Evolutionary conservation across 352 stramenopile genomes (phyloP), one percentile per base, ranked within the genome.

Genomic region (Globisporangium viniferum): DNA sequence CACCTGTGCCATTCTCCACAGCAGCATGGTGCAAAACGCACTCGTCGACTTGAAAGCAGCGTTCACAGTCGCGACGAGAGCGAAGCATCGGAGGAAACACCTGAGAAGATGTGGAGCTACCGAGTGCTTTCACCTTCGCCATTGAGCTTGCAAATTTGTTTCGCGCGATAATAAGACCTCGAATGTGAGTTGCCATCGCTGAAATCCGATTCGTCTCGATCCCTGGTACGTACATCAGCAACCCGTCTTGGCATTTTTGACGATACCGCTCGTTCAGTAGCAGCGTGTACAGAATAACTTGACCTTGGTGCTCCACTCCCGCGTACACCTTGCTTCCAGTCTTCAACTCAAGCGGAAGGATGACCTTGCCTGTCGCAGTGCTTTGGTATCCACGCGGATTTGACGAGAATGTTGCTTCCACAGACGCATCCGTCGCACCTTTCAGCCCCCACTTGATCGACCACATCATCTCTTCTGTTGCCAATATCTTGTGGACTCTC

Each of bases 201-300:
- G 76, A 44, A 51, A 97, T 81, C 10, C 82, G 70, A 56, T 91
- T 91, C 3, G 84, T 86, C 59, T 93, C 84, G 41, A 89, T 89
- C 2, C 79, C 83, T 12, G 84, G 77, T 4, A 82, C 82, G 62
- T 94, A 94, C 60, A 95, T 75, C 3, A 94, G 73, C 36, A 94
- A 69, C 10, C 83, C 87, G 27, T 93, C 73, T 46, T 82, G 74
- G 27, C 81, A 87, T 8, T 54, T 61, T 64, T 85, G 83, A 20
- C 69, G 76, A 73, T 96, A 97, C 2, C 89, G 88, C 61, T 95
- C 85, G 27, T 82, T 87, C 10, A 93, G 65, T 36, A 97, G 69
- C 27, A 97, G 69, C 5, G 86, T 96, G 56, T 97, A 97, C 46
- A 97, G 59, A 39, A 97, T 93, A 15, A 97, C 89, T 86, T 97